phyloP scores from a whole-genome alignment of 2,329 filamentous ascomycete species.

The Furcasterigmium sp. region DNA sequence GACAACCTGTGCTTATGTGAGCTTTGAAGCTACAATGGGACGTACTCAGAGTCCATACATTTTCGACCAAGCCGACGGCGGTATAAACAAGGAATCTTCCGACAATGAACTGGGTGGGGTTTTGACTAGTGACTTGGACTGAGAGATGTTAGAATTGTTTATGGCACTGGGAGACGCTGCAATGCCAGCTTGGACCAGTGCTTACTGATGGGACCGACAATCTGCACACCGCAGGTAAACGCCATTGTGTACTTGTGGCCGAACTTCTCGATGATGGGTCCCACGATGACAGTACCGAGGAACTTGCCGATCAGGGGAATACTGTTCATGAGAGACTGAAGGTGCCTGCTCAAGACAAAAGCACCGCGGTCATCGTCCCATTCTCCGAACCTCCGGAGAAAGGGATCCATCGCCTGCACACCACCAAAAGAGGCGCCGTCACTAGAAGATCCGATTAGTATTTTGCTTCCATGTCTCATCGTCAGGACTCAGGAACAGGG shows the following conservation, averaged over 20 bases:
- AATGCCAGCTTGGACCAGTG: too few relatives aligned
- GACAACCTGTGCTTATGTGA: conserved; percentile 1
- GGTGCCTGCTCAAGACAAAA: conserved; percentile 4
- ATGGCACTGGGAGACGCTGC: too few relatives aligned
- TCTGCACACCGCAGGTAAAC: conserved; percentile 11
- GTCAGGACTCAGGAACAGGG: too few relatives aligned
- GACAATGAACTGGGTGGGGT: too few relatives aligned
- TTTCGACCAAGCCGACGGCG: too few relatives aligned
- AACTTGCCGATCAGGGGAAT: conserved; percentile 9
- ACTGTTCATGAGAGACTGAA: conserved; percentile 10
- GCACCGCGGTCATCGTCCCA: conserved; percentile 5
- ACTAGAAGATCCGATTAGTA: too few relatives aligned
- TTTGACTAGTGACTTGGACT: neutral
- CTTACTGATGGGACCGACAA: conserved; percentile 12
- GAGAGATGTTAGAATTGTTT: too few relatives aligned
- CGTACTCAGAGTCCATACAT: too few relatives aligned
- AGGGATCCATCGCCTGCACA: conserved; percentile 12
- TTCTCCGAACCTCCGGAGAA: conserved; percentile 8
- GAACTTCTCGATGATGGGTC: conserved; percentile 11
- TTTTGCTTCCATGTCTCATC: too few relatives aligned
- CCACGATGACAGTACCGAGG: conserved; percentile 9
- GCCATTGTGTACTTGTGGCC: conserved; percentile 11
- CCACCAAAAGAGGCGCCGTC: conserved; percentile 13
- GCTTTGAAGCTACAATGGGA: too few relatives aligned
- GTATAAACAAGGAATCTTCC: too few relatives aligned